Base-by-base conservation (phyloP, 2,329 filamentous ascomycete genomes). In the Zymoseptoria tritici region DNA sequence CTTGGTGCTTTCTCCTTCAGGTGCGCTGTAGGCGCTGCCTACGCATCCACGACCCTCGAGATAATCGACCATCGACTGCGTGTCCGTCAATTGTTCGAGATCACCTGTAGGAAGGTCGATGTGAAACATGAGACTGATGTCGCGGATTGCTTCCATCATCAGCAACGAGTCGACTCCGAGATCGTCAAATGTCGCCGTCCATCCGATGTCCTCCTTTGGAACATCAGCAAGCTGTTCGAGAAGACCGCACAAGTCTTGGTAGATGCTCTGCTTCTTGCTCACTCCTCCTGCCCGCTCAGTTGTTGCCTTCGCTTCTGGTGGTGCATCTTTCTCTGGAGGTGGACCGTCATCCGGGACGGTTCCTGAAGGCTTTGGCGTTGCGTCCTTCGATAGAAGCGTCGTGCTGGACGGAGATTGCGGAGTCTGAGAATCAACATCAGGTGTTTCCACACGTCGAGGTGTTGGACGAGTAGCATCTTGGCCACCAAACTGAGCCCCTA, bases 91-190 rank as follows among this genome's bases (percentile, higher is more conserved):
- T n/a, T 59, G 52, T 4, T 59, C 57, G 22, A 59, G 49, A 26
- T 51, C 49, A n/a, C 49, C 13, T 4, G 49, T 51, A 4, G 54
- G 54, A 19, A 60, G 49, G 19, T 58, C 54, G 29, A 60, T 55
- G 11, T 42, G 55, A 52, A 56, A 68, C 59, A 36, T 42, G 16
- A 22, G 56, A 54, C 20, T 59, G 31, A 70, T 53, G 9, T 70
- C 66, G 22, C 49, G 49, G 1, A 64, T n/a, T 4, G 69, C 21
- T 56, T 70, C 68, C 52, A 66, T 66, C 21, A 52, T 56, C 63
- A 70, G 63, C 3, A 70, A 60, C 1, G 68, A 70, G 54, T 70
- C 68, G 16, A 68, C 56, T 1, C 68, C 68, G 6, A 70, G 52
- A 21, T 67, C 65, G 4, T 59, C 61, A 13, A 65, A 57, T 19